Base-by-base conservation (phyloP, 2,329 filamentous ascomycete genomes). In the Metarhizium album region DNA sequence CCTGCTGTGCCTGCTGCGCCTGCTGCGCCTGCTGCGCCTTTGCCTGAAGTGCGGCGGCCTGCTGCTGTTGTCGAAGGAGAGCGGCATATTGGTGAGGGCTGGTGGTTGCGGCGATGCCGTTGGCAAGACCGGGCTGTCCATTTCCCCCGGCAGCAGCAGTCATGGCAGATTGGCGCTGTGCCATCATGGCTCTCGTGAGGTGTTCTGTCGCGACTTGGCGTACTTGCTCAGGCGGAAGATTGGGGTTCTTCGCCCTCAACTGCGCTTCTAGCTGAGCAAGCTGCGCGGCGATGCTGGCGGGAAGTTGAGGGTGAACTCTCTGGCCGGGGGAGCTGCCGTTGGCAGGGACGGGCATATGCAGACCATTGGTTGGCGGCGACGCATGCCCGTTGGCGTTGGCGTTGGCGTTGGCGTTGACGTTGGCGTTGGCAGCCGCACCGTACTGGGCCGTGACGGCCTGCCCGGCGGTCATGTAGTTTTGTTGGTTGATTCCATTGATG, bases 71-170 rank as follows among this genome's bases (percentile, higher is more conserved):
- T 43, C 78, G 67, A 8, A 82, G 70, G 33, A 81, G 66, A 51
- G 79, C 77, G 1, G 78, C 78, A 58, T 82, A 81, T 54, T 82
- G 78, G 40, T 81, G 77, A 27, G 78, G 78, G 51, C 74, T 78
- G 1, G 71, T 69, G 0, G 74, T 74, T 18, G 70, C 68, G 1
- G 70, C 65, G 46, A 76, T 70, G 18, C 73, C 71, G 47, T 73
- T 77, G 16, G 74, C 68, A 49, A 77, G 70, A 2, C 71, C 70
- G 14, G 74, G 65, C 54, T 77, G 73, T 7, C 69, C 69, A 4
- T 69, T 67, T 14, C 66, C 72, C 9, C 76, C 77, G 2, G 76
- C 74, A 2, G 77, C 76, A 27, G 75, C 73, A 56, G 73, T 76
- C 74, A 80, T 79, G 2, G 76, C 76, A 23, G 71, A 72, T 54